Conservation (phyloP, 2,329 filamentous ascomycete genomes). For the Diaporthe eres region DNA sequence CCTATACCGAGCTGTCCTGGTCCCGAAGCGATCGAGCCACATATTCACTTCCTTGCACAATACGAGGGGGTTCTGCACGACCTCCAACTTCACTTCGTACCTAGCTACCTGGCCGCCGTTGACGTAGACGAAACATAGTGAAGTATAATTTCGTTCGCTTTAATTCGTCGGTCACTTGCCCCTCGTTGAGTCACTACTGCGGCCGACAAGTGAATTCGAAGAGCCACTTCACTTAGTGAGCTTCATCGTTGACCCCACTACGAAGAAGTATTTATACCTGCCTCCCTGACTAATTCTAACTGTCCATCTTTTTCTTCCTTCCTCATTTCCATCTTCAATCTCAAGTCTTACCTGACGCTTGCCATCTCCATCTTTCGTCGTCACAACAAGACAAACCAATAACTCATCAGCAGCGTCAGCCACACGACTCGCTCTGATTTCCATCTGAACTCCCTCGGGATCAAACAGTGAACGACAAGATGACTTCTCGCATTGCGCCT, state of each 20-base stretch:
- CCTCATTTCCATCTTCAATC: background rate
- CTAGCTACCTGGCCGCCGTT: background rate
- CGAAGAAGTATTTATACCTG: too few relatives aligned
- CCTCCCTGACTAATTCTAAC: background rate
- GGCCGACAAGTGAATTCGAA: background rate
- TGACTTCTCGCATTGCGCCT: background rate
- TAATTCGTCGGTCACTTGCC: background rate
- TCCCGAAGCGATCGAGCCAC: background rate
- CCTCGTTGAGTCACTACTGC: background rate
- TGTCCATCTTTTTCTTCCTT: background rate
- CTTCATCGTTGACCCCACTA: background rate
- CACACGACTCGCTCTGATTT: too few relatives aligned
- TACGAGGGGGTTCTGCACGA: rapidly evolving
- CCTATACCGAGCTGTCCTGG: background rate
- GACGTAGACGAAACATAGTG: background rate
- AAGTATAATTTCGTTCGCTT: background rate
- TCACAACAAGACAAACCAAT: too few relatives aligned
- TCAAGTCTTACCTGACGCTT: background rate
- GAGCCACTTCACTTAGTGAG: background rate
- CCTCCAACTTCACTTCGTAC: background rate
- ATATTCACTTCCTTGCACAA: background rate
- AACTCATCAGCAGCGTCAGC: too few relatives aligned
- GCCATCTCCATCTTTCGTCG: too few relatives aligned
- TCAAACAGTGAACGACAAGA: too few relatives aligned
- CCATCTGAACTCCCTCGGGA: too few relatives aligned